Evolutionary conservation across 2,329 filamentous ascomycete genomes (phyloP).

Genomic region (Phyllosticta citrichinensis): DNA sequence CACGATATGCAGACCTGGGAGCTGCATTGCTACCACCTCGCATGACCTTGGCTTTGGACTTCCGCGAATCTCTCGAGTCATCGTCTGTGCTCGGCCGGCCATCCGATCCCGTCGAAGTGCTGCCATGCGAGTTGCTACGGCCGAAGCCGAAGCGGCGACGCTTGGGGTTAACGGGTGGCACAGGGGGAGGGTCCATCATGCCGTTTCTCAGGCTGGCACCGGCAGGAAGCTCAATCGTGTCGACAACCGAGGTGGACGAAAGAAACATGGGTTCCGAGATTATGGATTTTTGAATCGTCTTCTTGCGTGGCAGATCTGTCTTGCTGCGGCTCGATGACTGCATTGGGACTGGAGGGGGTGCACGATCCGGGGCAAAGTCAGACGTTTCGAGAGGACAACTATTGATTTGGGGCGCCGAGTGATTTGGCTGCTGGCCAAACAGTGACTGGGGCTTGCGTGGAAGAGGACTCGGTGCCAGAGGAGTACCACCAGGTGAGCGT

Average conservation of each 20-base stretch:
- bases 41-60: neutral
- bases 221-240: slow-evolving; percentile 47
- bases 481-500: slow-evolving; percentile 27
- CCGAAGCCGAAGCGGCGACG: slow-evolving; percentile 40
- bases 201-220: slow-evolving; percentile 46
- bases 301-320: slow-evolving; percentile 36
- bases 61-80: neutral
- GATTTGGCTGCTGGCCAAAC: neutral
- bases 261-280: slow-evolving; percentile 52
- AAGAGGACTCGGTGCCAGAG: slow-evolving; percentile 26
- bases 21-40: neutral
- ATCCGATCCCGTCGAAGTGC: slow-evolving; percentile 1
- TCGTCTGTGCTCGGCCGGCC: slow-evolving; percentile 6
- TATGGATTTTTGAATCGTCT: slow-evolving; percentile 48
- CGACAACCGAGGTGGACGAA: slow-evolving; percentile 47
- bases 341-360: slow-evolving; percentile 20
- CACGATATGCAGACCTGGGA: neutral
- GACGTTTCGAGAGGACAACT: slow-evolving; percentile 32
- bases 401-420: slow-evolving; percentile 2
- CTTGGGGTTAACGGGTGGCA: slow-evolving; percentile 51
- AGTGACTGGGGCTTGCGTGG: neutral
- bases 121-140: slow-evolving; percentile 25
- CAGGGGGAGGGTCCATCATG: slow-evolving; percentile 38
- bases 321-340: slow-evolving; percentile 21
- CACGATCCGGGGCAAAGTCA: neutral